These are phyloP conservation scores for Gastrodia elata DNA, from an alignment of 106 monocot species.

Conservation along the genomic window DNA sequence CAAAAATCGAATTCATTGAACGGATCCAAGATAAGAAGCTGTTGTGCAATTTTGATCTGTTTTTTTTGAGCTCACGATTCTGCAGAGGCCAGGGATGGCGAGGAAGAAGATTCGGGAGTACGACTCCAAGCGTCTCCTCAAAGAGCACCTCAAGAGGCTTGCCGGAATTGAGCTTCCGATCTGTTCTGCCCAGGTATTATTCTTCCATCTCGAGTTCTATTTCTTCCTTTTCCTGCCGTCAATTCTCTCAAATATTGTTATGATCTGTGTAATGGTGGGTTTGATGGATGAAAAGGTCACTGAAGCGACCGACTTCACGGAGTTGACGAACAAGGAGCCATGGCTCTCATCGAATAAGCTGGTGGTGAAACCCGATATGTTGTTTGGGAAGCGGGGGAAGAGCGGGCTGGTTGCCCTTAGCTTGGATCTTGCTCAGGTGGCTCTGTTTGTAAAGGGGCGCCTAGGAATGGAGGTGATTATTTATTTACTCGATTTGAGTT, in stretches of 20 bases:
- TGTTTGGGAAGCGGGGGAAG: conserved; percentile 98
- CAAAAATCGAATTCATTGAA: not conserved
- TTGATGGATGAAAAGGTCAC: conserved; percentile 35
- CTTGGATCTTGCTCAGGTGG: conserved; percentile 68
- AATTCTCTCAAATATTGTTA: not conserved
- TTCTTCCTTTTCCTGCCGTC: not conserved
- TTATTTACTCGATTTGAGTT: not conserved
- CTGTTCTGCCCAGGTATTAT: conserved; percentile 41
- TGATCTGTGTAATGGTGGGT: not conserved
- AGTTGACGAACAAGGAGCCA: conserved; percentile 49
- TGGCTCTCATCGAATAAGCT: conserved; percentile 85
- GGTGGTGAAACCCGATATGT: conserved; percentile 96
- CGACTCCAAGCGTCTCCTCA: conserved; percentile 60
- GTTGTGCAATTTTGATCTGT: not conserved
- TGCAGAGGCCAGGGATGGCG: conserved; percentile 26
- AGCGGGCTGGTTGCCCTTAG: conserved; percentile 88
- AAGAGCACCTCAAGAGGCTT: conserved; percentile 56
- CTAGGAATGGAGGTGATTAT: conserved; percentile 67
- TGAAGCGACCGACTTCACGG: conserved; percentile 64
- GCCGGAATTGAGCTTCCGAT: conserved; percentile 38
- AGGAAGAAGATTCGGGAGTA: conserved; percentile 77
- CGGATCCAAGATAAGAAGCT: not conserved
- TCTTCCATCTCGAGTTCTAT: not conserved
- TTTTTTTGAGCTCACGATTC: conserved; percentile 3
- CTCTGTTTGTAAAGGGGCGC: conserved; percentile 72